A percentile compares a stretch with the other conserved stretches of the same genome.
Evolutionary conservation across 2,329 filamentous ascomycete species (phyloP).

Genomic region (Trichophaea hybrida): DNA sequence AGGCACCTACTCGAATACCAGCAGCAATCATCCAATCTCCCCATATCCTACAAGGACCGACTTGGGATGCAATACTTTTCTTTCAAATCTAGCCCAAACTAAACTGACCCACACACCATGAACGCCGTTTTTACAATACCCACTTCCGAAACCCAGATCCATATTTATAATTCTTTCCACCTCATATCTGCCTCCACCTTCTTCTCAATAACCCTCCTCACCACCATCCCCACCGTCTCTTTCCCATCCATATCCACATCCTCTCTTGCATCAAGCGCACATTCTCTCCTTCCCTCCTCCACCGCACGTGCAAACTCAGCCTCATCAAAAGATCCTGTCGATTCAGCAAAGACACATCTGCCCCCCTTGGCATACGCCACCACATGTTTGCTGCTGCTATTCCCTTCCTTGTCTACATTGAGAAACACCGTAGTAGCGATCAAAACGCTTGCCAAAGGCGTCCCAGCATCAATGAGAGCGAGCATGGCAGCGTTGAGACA

Average conservation of each 20-base stretch:
- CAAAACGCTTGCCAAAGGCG: slow-evolving; percentile 60
- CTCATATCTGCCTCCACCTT: slow-evolving; percentile 27
- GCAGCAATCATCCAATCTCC: too few relatives aligned
- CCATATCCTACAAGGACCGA: too few relatives aligned
- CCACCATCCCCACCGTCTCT: slow-evolving; percentile 28
- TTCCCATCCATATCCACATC: slow-evolving; percentile 28
- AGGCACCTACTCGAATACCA: too few relatives aligned
- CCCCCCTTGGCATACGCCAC: slow-evolving; percentile 23
- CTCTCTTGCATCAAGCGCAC: slow-evolving; percentile 36
- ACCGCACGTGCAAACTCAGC: slow-evolving; percentile 61
- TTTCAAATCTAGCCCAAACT: too few relatives aligned
- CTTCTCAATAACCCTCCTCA: slow-evolving; percentile 33
- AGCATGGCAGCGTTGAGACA: slow-evolving; percentile 67
- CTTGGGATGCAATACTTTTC: too few relatives aligned
- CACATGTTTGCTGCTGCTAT: slow-evolving; percentile 11
- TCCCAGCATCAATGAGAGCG: slow-evolving; percentile 64
- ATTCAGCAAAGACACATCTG: slow-evolving; percentile 25
- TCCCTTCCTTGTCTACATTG: slow-evolving; percentile 12
- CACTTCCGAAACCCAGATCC: too few relatives aligned
- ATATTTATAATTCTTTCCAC: slow-evolving; percentile 23
- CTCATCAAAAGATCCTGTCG: slow-evolving; percentile 46
- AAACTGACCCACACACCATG: too few relatives aligned
- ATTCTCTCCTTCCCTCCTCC: slow-evolving; percentile 49
- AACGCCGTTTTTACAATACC: too few relatives aligned
- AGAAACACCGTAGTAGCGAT: slow-evolving; percentile 43